Percentiles rank a stretch among this genome's conserved stretches.
phyloP scores from a whole-genome alignment of 192 early-diverging fungal genomes.

The Entophlyctis helioformis region DNA sequence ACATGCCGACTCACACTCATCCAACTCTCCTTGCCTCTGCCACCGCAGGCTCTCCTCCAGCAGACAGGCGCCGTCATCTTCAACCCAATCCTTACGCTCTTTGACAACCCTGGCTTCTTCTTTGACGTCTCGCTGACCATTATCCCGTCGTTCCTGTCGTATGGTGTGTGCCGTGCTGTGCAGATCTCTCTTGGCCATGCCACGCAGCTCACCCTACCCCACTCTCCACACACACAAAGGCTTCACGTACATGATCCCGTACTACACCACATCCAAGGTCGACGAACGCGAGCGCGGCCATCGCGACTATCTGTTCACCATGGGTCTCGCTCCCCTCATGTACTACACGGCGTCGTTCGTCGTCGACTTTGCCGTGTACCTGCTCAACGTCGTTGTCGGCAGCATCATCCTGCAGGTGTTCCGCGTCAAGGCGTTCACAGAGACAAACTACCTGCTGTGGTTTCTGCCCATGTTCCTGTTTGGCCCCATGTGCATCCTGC shows the following conservation, averaged over 20 bases:
- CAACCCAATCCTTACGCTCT: no score
- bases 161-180: no score
- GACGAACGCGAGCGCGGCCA: conserved; percentile 19
- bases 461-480: conserved; percentile 3
- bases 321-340: conserved; percentile 11
- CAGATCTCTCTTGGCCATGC: no score
- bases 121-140: no score
- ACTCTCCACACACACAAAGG: no score
- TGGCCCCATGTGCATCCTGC: conserved; percentile 16
- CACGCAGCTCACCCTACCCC: no score
- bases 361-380: conserved; percentile 11
- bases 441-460: conserved; percentile 2
- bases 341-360: conserved; percentile 23
- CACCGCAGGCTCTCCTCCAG: no score
- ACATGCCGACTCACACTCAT: no score
- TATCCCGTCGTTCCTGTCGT: no score
- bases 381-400: conserved; percentile 8
- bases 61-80: no score
- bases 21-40: no score
- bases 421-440: conserved; percentile 12
- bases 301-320: conserved; percentile 17
- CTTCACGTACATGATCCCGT: conserved; percentile 17
- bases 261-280: conserved; percentile 15
- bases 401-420: conserved; percentile 13
- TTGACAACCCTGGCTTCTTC: no score